Evolutionary conservation across 1,284 basidiomycete species (phyloP).

Genomic region (Hemileia vastatrix): DNA sequence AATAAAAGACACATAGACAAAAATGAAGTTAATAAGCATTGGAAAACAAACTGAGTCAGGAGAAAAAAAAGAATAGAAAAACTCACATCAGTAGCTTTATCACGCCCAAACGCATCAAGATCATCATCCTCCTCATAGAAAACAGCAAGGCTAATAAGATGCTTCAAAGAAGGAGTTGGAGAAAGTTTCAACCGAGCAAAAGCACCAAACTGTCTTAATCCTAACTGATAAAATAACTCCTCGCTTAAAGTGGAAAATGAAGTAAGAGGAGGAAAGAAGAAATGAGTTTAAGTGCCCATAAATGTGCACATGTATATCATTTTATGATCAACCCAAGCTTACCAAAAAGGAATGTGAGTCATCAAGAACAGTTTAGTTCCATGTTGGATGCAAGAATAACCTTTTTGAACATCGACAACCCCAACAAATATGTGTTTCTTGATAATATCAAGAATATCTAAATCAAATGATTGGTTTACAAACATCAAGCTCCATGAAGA

Average conservation of each 20-base stretch:
- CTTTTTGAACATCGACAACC: constrained; percentile 66
- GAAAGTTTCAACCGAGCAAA: constrained; percentile 65
- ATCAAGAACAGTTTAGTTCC: constrained; percentile 79
- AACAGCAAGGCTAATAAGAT: constrained; percentile 67
- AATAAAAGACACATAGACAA: background rate
- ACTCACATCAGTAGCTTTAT: constrained; percentile 62
- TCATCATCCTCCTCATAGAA: constrained; percentile 53
- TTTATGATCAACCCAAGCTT: too few species aligned
- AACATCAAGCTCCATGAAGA: background rate
- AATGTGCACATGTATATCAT: background rate
- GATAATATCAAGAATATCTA: constrained; percentile 51
- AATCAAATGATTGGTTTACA: background rate
- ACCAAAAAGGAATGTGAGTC: constrained; percentile 73
- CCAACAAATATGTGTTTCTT: constrained; percentile 86
- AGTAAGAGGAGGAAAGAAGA: constrained; percentile 1
- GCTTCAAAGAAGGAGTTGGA: constrained; percentile 64
- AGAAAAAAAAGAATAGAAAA: background rate
- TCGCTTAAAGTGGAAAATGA: constrained; percentile 55
- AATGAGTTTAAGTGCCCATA: background rate
- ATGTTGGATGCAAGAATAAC: constrained; percentile 75
- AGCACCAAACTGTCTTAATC: constrained; percentile 80
- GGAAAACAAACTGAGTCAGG: background rate
- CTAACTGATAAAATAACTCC: constrained; percentile 91
- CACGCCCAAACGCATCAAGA: constrained; percentile 39
- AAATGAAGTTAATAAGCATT: background rate